Evolutionary conservation across 192 early-diverging fungal genomes (phyloP), one percentile per base, ranked within the genome.

Genomic region (Coemansia sp.): DNA sequence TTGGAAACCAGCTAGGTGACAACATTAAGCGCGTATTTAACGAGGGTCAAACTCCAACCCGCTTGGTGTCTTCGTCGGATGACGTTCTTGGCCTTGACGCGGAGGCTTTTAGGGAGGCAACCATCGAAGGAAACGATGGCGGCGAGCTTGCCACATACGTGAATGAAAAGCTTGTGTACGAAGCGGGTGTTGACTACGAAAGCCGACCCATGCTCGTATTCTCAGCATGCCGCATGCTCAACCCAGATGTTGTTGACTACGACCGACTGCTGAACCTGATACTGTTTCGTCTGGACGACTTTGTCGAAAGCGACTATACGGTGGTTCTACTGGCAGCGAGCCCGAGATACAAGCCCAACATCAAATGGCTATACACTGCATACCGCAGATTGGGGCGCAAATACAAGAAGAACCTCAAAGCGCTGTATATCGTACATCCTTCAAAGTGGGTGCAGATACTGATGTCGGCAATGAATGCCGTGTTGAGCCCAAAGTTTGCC

Each of bases 341-440:
- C 47, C 87, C 87, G 15, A 59, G 83, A 28, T 87, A 93, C 78
- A 86, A 88, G 50, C 95, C 95, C 42, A 84, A 81, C 10, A 88
- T 91, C 88, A 69, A 82, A 20, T 97, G 93, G 93, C 80, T 95
- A 44, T 85, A 91, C 64, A 87, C 82, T 59, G 92, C 92, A n/a
- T 95, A 97, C 68, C 74, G 89, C 19, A 85, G 85, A 28, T 62
- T 97, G 38, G 84, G 85, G 33, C 73, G 92, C 81, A 92, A 91
- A 88, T 88, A 91, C 82, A 94, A 94, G 59, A 98, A 98, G 80
- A 96, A 98, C 74, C 76, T 98, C 37, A 96, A 96, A 75, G 85
- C 85, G 19, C 78, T 98, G 13, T 92, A 91, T 74, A 87, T 98
- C 33, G 93, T 98, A 3, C 94, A 98, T 78, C 89, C 94, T n/a